These are phyloP conservation scores for Xylaria sp. DNA, from an alignment of 2,329 filamentous ascomycete species.

Conservation along the genomic window DNA sequence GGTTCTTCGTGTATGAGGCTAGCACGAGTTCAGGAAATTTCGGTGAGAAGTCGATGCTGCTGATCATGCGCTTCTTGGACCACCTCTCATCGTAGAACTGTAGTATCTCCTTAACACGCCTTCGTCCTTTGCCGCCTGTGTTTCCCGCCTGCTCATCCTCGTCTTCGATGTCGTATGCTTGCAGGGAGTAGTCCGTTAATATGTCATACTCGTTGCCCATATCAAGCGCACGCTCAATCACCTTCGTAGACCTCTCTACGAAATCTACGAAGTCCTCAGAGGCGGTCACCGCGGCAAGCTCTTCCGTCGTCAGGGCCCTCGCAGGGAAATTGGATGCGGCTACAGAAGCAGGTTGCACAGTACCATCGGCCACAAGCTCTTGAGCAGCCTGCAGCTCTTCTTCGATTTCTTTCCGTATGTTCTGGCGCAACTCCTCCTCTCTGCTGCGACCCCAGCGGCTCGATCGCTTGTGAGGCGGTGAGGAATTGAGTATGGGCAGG, in stretches of 20 bases:
- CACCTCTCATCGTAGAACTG: slow-evolving; percentile 94
- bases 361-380: slow-evolving; percentile 50
- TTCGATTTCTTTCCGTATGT: slow-evolving; percentile 82
- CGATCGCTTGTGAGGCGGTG: slow-evolving; percentile 61
- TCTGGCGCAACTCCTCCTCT: slow-evolving; percentile 83
- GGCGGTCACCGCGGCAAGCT: slow-evolving; percentile 82
- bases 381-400: slow-evolving; percentile 77
- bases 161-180: slow-evolving; percentile 68
- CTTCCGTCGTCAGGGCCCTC: slow-evolving; percentile 74
- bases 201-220: slow-evolving; percentile 81
- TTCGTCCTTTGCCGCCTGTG: slow-evolving; percentile 62
- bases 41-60: slow-evolving; percentile 88
- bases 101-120: slow-evolving; percentile 77
- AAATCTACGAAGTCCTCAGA: slow-evolving; percentile 95
- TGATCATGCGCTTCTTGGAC: slow-evolving; percentile 97
- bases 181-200: slow-evolving; percentile 85
- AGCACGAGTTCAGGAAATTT: slow-evolving; percentile 92
- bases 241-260: slow-evolving; percentile 90
- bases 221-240: slow-evolving; percentile 91
- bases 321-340: slow-evolving; percentile 62
- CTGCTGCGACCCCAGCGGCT: slow-evolving; percentile 75
- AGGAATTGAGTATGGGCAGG: slow-evolving; percentile 47
- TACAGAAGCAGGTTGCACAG: slow-evolving; percentile 40
- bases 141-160: slow-evolving; percentile 75
- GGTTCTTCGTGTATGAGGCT: slow-evolving; percentile 95